Percentiles rank a stretch among this genome's conserved stretches.
phyloP scores from a whole-genome alignment of 83 land plant genomes.

The Diphasiastrum complanatum region DNA sequence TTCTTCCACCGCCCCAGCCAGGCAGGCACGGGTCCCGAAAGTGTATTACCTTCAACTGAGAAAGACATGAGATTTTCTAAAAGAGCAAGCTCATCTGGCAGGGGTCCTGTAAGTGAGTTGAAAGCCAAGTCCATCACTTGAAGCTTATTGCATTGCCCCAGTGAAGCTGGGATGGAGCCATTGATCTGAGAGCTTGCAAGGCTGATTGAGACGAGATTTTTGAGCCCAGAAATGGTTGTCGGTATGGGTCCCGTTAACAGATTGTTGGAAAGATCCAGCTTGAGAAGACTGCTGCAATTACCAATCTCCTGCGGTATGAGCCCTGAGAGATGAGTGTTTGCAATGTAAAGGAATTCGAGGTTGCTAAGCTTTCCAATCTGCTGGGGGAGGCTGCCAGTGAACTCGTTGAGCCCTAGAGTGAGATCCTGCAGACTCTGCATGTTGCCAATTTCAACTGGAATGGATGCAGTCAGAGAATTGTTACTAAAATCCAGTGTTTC shows the following conservation, averaged over 20 bases:
- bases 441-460: neutral
- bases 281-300: neutral
- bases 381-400: neutral
- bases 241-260: constrained; percentile 3
- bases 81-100: neutral
- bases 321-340: constrained; percentile 4
- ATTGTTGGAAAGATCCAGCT: constrained; percentile 16
- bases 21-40: neutral
- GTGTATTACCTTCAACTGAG: neutral
- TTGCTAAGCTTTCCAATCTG: neutral
- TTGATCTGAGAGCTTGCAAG: neutral
- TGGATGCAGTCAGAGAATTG: neutral
- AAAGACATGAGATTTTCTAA: neutral
- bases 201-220: constrained; percentile 2
- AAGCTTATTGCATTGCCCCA: neutral
- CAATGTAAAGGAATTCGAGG: neutral
- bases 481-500: constrained; percentile 1
- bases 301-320: constrained; percentile 3
- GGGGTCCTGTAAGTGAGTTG: neutral
- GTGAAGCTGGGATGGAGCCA: constrained; percentile 12
- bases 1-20: neutral
- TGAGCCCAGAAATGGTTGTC: neutral
- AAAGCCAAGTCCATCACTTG: constrained; percentile 2
- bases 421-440: constrained; percentile 4
- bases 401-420: constrained; percentile 3